phyloP scores from a whole-genome alignment of 805 yeast genomes.

The Kodamaea neixiangensis region DNA sequence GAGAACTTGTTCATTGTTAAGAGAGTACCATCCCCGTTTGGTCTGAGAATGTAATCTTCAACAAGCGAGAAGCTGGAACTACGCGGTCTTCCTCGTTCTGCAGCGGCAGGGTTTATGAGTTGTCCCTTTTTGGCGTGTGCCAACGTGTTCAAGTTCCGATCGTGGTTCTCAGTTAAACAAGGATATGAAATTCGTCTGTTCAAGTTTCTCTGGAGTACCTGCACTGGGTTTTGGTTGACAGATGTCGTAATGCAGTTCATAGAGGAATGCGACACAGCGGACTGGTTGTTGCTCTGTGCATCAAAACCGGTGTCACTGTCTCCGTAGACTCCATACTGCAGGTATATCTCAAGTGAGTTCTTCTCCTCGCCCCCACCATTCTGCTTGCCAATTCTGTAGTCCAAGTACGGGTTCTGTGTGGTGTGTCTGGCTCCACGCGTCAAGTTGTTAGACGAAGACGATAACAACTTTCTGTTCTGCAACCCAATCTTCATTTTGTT shows the following conservation, averaged over 20 bases:
- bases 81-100: conserved; percentile 12
- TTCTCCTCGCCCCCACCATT: not conserved
- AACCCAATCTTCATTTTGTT: conserved; percentile 37
- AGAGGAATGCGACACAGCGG: conserved; percentile 4
- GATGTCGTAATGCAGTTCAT: not conserved
- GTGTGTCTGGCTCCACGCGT: not conserved
- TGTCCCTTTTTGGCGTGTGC: conserved; percentile 18
- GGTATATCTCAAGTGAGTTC: conserved; percentile 2
- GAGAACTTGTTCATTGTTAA: conserved; percentile 21
- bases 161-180: conserved; percentile 12
- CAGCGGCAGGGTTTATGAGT: conserved; percentile 2
- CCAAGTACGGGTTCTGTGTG: not conserved
- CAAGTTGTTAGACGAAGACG: conserved; percentile 2
- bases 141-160: conserved; percentile 22
- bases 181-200: conserved; percentile 42
- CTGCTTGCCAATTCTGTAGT: not conserved
- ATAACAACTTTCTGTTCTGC: conserved; percentile 21
- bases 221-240: conserved; percentile 9
- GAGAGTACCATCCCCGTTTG: conserved; percentile 5
- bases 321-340: conserved; percentile 1
- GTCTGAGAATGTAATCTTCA: conserved; percentile 15
- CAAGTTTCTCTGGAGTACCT: conserved; percentile 18
- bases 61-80: conserved; percentile 29
- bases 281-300: not conserved
- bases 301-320: not conserved